Percentiles rank a stretch among this genome's conserved stretches.
These are phyloP conservation scores for Cryptococcus floricola DNA, from an alignment of 1,284 basidiomycete species.

Conservation along the genomic window DNA sequence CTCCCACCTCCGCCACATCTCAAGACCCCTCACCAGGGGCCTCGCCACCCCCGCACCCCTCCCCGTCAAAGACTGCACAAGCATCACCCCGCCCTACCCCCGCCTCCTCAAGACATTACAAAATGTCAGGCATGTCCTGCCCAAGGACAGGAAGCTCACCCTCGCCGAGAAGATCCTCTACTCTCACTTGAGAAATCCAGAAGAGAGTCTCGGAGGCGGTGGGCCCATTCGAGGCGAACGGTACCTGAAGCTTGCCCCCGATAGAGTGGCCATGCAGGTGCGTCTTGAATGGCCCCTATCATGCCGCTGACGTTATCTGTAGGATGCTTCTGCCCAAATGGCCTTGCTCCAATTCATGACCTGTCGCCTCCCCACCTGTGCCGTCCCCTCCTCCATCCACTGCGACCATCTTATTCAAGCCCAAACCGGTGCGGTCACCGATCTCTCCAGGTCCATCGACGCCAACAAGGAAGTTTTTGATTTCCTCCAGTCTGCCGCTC, in stretches of 20 bases:
- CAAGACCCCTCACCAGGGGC: constrained; percentile 12
- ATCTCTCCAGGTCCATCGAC: constrained; percentile 62
- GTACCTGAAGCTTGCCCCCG: constrained; percentile 85
- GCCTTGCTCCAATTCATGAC: constrained; percentile 98
- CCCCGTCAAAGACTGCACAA: constrained; percentile 52
- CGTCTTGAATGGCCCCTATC: constrained; percentile 6
- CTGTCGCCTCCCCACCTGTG: constrained; percentile 77
- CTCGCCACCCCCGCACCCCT: constrained; percentile 44
- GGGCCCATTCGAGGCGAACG: constrained; percentile 74
- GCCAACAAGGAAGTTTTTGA: constrained; percentile 97
- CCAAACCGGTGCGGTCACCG: constrained; percentile 40
- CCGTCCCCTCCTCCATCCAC: constrained; percentile 84
- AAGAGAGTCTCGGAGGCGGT: constrained; percentile 62
- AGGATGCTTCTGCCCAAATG: constrained; percentile 93
- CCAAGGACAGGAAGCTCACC: constrained; percentile 60
- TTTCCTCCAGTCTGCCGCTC: constrained; percentile 87
- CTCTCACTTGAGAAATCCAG: constrained; percentile 81
- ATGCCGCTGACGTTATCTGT: constrained; percentile 1
- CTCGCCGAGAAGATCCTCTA: constrained; percentile 98
- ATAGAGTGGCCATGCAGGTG: constrained; percentile 93
- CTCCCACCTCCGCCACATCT: too few relatives aligned
- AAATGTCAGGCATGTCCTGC: constrained; percentile 68
- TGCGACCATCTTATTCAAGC: constrained; percentile 97
- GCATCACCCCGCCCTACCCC: constrained; percentile 85
- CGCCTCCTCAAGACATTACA: constrained; percentile 71